Base-by-base conservation (phyloP, 1,284 basidiomycete species). In the Puccinia coronata region DNA sequence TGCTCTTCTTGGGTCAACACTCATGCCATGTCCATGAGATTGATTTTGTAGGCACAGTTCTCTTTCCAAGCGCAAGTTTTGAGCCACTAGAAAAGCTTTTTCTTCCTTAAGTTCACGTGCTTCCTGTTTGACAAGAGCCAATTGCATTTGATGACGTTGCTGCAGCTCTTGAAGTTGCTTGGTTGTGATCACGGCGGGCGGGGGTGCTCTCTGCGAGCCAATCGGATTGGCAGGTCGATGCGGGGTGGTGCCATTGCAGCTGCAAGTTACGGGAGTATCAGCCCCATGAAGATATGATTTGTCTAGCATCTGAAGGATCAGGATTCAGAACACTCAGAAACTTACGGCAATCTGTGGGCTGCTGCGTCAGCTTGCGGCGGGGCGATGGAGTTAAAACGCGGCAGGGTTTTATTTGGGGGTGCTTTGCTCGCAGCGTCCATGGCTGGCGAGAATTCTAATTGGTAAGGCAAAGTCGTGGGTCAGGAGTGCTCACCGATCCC, bases 61-160 rank as follows among this genome's bases (percentile, higher is more conserved):
- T 20, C 71, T 51, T 51, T 73, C 71, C 23, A 73, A 59, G 49
- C 71, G 71, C 53, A 73, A 59, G 53, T 73, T 73, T 28, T 73
- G 71, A 43, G 71, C 71, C 39, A 73, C 71, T 53, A 73, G 31
- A 59, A 57, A 73, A 25, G 71, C 71, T 28, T 73, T 73, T 55
- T 73, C 71, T 59, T 73, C 51, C 31, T 73, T 73, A 2, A 73
- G 71, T n/a, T 73, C 71, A 55, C 70, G 70, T 1, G 70, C 70
- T 72, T 72, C 70, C 55, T 72, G 49, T 72, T 72, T 72, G 49
- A 72, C 20, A 9, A 72, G 51, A 25, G 53, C 36, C 31, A 73
- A n/a, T 34, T 73, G 71, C 39, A 73, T 55, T 59, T 57, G 71
- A 43, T 73, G 71, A 43, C 71, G 71, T 23, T 73, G 71, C 39